phyloP scores from a whole-genome alignment of 352 stramenopile genomes.

The Discostella stelligera region DNA sequence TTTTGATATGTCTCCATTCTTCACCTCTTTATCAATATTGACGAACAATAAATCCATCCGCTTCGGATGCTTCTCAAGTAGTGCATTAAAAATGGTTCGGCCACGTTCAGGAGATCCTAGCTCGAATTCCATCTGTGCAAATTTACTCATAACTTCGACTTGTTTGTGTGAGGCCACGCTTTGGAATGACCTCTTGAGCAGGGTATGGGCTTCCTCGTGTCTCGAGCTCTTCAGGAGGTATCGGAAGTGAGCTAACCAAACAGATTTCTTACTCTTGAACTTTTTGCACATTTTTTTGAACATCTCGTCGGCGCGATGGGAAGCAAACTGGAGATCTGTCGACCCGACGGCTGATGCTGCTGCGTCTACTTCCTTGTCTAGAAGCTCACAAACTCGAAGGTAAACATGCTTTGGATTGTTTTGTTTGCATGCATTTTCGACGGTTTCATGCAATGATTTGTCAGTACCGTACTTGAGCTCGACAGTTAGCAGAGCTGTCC shows the following conservation, averaged over 20 bases:
- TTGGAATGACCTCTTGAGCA: slow-evolving; percentile 90
- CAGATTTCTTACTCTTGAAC: slow-evolving; percentile 89
- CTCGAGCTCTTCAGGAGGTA: slow-evolving; percentile 85
- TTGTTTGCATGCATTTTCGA: slow-evolving; percentile 89
- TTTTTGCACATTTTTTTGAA: slow-evolving; percentile 88
- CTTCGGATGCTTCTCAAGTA: slow-evolving; percentile 93
- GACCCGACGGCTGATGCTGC: slow-evolving; percentile 76
- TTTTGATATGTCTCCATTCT: slow-evolving; percentile 84
- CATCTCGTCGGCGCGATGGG: slow-evolving; percentile 74
- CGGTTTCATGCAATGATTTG: slow-evolving; percentile 87
- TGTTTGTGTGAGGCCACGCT: slow-evolving; percentile 93
- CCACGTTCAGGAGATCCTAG: slow-evolving; percentile 90
- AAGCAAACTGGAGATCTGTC: slow-evolving; percentile 47
- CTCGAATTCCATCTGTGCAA: slow-evolving; percentile 95
- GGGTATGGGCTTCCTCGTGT: slow-evolving; percentile 84
- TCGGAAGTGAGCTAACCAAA: slow-evolving; percentile 89
- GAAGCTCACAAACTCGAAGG: slow-evolving; percentile 90
- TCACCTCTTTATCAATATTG: slow-evolving; percentile 96
- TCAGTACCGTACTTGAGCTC: slow-evolving; percentile 94
- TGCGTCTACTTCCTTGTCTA: slow-evolving; percentile 67
- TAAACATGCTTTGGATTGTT: slow-evolving; percentile 96
- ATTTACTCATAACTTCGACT: slow-evolving; percentile 91
- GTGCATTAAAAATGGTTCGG: slow-evolving; percentile 92
- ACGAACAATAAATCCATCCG: slow-evolving; percentile 95
- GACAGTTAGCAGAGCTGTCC: slow-evolving; percentile 92